phyloP scores from a whole-genome alignment of 2,329 filamentous ascomycete genomes.

The Colletotrichum orbiculare region DNA sequence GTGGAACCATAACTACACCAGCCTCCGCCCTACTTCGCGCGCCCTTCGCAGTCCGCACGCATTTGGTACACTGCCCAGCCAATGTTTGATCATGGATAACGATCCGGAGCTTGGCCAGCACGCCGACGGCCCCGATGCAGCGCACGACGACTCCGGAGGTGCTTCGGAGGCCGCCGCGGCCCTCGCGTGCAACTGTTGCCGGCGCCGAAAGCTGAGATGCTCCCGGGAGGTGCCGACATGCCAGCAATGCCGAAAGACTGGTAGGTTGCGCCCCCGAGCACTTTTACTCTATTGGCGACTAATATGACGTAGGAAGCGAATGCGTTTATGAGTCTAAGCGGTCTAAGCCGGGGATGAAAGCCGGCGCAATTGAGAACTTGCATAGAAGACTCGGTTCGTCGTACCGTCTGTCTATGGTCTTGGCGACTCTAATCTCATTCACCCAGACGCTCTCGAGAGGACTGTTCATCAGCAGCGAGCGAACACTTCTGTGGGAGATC shows the following conservation, averaged over 20 bases:
- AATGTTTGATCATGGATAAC: slow-evolving; percentile 21
- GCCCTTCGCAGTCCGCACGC: background rate
- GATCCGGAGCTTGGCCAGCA: slow-evolving; percentile 29
- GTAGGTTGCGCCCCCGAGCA: background rate
- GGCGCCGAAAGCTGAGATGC: slow-evolving; percentile 28
- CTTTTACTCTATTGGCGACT: background rate
- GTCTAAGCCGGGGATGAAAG: slow-evolving; percentile 50
- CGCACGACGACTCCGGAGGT: slow-evolving; percentile 47
- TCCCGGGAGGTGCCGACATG: slow-evolving; percentile 27
- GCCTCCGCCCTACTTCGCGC: slow-evolving; percentile 23
- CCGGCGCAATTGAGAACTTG: slow-evolving; percentile 49
- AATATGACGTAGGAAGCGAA: slow-evolving; percentile 25
- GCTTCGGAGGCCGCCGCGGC: slow-evolving; percentile 59
- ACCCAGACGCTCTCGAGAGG: slow-evolving; percentile 38
- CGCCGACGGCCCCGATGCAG: slow-evolving; percentile 40
- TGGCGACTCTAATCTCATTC: background rate
- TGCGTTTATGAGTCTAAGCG: slow-evolving; percentile 48
- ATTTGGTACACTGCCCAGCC: background rate
- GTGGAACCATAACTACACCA: slow-evolving; percentile 23
- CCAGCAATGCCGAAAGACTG: slow-evolving; percentile 31
- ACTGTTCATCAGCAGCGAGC: slow-evolving; percentile 15
- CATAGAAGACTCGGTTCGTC: slow-evolving; percentile 46
- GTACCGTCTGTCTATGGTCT: too few species aligned
- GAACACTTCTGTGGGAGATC: background rate
- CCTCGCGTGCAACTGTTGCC: slow-evolving; percentile 31